Evolutionary conservation across 23 red algal genomes (phyloP).

Genomic region (Agarophyton chilense): DNA sequence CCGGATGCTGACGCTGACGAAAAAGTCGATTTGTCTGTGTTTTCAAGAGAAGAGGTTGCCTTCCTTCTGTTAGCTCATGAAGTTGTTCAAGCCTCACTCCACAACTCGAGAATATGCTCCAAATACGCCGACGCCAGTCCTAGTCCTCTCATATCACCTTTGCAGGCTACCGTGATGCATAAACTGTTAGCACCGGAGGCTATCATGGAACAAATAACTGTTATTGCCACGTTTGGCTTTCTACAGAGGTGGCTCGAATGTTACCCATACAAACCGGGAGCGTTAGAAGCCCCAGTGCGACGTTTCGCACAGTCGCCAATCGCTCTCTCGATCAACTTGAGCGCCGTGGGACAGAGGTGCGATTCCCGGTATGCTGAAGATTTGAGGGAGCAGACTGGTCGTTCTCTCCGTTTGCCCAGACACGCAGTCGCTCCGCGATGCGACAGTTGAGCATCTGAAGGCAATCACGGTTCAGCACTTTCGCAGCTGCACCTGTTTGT

Average conservation of each 20-base stretch:
- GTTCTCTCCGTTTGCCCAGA: slow-evolving; percentile 57
- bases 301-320: slow-evolving; percentile 50
- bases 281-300: slow-evolving; percentile 53
- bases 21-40: slow-evolving; percentile 1
- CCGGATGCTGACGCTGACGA: neutral
- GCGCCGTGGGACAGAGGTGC: slow-evolving; percentile 53
- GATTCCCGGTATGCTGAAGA: slow-evolving; percentile 34
- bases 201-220: slow-evolving; percentile 53
- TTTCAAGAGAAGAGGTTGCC: slow-evolving; percentile 51
- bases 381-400: slow-evolving; percentile 22
- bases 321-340: slow-evolving; percentile 32
- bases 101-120: slow-evolving; percentile 16
- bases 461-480: neutral
- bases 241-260: slow-evolving; percentile 57
- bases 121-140: slow-evolving; percentile 43
- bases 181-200: slow-evolving; percentile 45
- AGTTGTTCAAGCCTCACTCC: slow-evolving; percentile 28
- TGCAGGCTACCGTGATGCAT: slow-evolving; percentile 21
- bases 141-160: slow-evolving; percentile 12
- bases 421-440: slow-evolving; percentile 44
- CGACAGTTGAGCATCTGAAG: neutral
- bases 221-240: slow-evolving; percentile 48
- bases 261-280: slow-evolving; percentile 51
- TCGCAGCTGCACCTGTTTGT: neutral
- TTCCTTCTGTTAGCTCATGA: slow-evolving; percentile 54